Evolutionary conservation across 2,329 filamentous ascomycete species (phyloP).

Genomic region (Diaporthe batatas): DNA sequence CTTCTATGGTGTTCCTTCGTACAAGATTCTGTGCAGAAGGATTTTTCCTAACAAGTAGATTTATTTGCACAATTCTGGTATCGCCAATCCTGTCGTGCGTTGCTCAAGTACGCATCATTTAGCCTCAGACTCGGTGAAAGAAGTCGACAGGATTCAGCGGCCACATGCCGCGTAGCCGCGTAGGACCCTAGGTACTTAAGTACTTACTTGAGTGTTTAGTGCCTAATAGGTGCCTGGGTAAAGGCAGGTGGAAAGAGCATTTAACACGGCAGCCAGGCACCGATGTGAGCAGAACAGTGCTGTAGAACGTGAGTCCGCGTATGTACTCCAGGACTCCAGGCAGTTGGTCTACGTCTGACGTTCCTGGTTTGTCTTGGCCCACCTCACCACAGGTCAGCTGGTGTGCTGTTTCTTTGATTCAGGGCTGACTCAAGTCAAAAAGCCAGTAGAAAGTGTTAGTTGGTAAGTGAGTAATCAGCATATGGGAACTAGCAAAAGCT

Average conservation of each 20-base stretch:
- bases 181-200: no score
- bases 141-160: no score
- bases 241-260: neutral
- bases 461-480: neutral
- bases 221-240: no score
- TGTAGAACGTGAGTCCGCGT: neutral
- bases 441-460: neutral
- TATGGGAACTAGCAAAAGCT: neutral
- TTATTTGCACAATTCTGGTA: neutral
- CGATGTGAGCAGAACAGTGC: neutral
- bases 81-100: neutral
- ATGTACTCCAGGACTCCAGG: neutral
- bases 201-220: no score
- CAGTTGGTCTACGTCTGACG: neutral
- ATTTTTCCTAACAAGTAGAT: neutral
- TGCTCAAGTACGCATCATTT: no score
- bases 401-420: neutral
- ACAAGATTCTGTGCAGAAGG: neutral
- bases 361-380: neutral
- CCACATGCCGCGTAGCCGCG: no score
- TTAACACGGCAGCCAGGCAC: neutral
- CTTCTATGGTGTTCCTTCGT: neutral
- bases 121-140: no score
- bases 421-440: slow-evolving; percentile 10
- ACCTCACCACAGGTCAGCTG: neutral